phyloP scores from a whole-genome alignment of 192 early-diverging fungal genomes.

The Umbelopsis sp. region DNA sequence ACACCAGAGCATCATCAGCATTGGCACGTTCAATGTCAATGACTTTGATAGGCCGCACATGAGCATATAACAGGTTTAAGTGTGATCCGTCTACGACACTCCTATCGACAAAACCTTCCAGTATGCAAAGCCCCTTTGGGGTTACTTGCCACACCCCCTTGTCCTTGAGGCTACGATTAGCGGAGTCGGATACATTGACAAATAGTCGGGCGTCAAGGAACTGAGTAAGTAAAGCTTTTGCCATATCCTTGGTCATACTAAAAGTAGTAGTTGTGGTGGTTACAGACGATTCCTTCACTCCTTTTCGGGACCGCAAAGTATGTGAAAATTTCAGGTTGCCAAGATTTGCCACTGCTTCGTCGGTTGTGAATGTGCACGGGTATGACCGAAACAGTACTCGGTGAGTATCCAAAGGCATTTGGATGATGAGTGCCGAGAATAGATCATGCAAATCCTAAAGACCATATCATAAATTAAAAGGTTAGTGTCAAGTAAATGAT shows the following conservation, averaged over 20 bases:
- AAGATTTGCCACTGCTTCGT: conserved; percentile 52
- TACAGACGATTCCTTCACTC: conserved; percentile 30
- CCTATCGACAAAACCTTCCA: conserved; percentile 50
- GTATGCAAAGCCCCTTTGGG: conserved; percentile 51
- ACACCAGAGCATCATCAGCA: conserved; percentile 48
- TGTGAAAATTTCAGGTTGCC: conserved; percentile 52
- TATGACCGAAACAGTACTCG: conserved; percentile 53
- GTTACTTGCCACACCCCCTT: conserved; percentile 50
- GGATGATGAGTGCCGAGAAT: conserved; percentile 54
- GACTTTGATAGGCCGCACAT: conserved; percentile 17
- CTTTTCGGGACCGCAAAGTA: conserved; percentile 45
- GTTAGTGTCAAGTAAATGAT: not conserved
- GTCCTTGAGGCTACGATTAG: conserved; percentile 48
- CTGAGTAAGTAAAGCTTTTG: conserved; percentile 50
- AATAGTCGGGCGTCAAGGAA: conserved; percentile 56
- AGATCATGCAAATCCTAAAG: conserved; percentile 57
- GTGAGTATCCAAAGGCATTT: conserved; percentile 51
- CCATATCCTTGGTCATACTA: conserved; percentile 55
- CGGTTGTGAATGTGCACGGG: conserved; percentile 56
- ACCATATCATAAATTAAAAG: not conserved
- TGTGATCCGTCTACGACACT: conserved; percentile 47
- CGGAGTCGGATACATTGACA: conserved; percentile 46
- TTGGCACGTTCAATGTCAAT: conserved; percentile 30
- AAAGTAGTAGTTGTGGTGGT: conserved; percentile 60
- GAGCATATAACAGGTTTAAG: not conserved